Percentiles rank a stretch among this genome's conserved stretches.
These are phyloP conservation scores for Dactylonectria estremocensis DNA, from an alignment of 2,329 filamentous ascomycete genomes.

Conservation along the genomic window DNA sequence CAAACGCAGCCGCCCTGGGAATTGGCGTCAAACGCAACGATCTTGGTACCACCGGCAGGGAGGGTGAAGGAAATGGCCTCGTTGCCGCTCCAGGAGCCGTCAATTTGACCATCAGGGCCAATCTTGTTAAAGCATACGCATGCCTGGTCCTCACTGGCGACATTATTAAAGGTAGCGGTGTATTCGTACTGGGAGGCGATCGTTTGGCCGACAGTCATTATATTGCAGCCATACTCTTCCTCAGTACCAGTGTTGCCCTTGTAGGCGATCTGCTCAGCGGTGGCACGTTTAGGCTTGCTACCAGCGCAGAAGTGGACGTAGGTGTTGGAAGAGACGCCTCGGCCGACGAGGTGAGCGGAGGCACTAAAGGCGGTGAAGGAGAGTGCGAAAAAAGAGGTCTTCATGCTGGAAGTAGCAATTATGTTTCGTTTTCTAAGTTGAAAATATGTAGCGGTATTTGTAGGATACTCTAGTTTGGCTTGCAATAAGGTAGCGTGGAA, in stretches of 20 bases:
- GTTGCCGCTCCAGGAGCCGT: conserved; percentile 65
- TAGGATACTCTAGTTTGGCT: too few species aligned
- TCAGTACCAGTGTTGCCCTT: conserved; percentile 62
- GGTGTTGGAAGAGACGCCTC: too few species aligned
- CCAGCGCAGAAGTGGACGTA: conserved; percentile 56
- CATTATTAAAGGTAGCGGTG: conserved; percentile 59
- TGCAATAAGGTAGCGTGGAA: too few species aligned
- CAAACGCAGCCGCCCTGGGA: conserved; percentile 66
- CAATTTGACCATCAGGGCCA: conserved; percentile 58
- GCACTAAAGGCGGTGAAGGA: too few species aligned
- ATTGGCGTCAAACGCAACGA: conserved; percentile 62
- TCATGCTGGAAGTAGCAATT: too few species aligned
- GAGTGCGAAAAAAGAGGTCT: too few species aligned
- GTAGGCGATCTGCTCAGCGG: conserved; percentile 62
- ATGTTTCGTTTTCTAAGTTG: too few species aligned
- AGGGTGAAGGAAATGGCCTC: conserved; percentile 60
- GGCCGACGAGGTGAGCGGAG: too few species aligned
- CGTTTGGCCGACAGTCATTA: conserved; percentile 59
- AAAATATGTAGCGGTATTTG: too few species aligned
- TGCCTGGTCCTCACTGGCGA: conserved; percentile 51
- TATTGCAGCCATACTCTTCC: conserved; percentile 67
- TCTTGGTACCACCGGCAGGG: conserved; percentile 53
- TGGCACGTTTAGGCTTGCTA: conserved; percentile 61
- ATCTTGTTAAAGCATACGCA: conserved; percentile 70
- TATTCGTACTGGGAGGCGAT: conserved; percentile 61